Evolutionary conservation across 495 filamentous ascomycete genomes (phyloP).

Genomic region (Penicillium maclennaniae): DNA sequence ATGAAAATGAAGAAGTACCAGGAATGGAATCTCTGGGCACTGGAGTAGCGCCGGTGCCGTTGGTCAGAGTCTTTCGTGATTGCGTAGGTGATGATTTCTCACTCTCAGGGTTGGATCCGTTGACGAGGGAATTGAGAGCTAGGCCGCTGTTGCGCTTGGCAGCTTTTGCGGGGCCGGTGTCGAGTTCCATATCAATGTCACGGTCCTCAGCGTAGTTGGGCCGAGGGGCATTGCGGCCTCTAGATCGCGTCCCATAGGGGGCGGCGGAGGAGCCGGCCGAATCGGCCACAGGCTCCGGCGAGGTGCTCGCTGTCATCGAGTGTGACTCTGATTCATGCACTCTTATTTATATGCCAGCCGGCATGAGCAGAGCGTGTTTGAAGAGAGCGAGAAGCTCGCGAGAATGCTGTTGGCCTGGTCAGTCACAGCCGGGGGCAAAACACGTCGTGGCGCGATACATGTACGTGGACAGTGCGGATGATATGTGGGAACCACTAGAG

Average conservation of each 20-base stretch:
- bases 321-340: conserved; percentile 39
- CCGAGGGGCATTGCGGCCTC: conserved; percentile 80
- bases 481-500: conserved; percentile 18
- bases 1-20: conserved; percentile 59
- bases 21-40: conserved; percentile 55
- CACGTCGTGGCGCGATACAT: conserved; percentile 24
- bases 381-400: background rate
- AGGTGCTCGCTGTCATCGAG: conserved; percentile 51
- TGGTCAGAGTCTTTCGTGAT: conserved; percentile 43
- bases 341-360: conserved; percentile 33
- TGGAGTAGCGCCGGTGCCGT: conserved; percentile 31
- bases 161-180: conserved; percentile 47
- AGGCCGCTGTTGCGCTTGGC: conserved; percentile 38
- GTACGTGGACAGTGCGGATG: conserved; percentile 16
- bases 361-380: conserved; percentile 5
- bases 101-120: conserved; percentile 37
- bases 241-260: conserved; percentile 92
- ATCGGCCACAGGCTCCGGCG: conserved; percentile 41
- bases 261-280: conserved; percentile 44
- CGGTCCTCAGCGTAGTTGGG: conserved; percentile 97
- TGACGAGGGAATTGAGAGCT: conserved; percentile 23
- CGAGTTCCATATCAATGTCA: conserved; percentile 83
- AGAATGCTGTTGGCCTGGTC: conserved; percentile 13
- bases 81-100: conserved; percentile 41
- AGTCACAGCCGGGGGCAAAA: conserved; percentile 10